phyloP scores from a whole-genome alignment of 352 stramenopile genomes.

The Thraustotheca clavata region DNA sequence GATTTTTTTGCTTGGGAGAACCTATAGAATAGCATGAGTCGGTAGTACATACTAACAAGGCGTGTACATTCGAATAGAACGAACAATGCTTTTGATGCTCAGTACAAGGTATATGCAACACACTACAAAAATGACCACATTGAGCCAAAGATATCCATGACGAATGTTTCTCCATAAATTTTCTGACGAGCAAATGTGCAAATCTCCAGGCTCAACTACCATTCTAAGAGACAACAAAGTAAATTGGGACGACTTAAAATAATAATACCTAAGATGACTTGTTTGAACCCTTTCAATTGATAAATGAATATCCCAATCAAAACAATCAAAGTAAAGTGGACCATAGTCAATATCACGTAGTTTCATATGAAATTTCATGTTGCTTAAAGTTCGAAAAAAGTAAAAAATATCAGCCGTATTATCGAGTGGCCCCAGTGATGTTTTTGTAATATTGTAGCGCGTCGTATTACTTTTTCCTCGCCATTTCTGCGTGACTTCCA shows the following conservation, averaged over 20 bases:
- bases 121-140: constrained; percentile 44
- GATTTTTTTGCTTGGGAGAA: neutral
- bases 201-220: constrained; percentile 48
- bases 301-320: constrained; percentile 67
- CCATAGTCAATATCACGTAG: constrained; percentile 67
- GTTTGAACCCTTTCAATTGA: constrained; percentile 36
- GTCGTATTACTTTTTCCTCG: constrained; percentile 29
- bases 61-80: constrained; percentile 43
- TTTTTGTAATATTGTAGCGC: constrained; percentile 37
- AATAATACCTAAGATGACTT: constrained; percentile 20
- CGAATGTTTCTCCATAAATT: constrained; percentile 47
- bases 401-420: constrained; percentile 33
- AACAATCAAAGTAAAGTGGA: constrained; percentile 74
- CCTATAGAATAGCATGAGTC: neutral
- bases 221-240: constrained; percentile 22
- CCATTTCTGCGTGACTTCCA: constrained; percentile 33
- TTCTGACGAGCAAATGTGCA: constrained; percentile 37
- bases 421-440: constrained; percentile 54
- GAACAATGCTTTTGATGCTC: constrained; percentile 41
- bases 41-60: neutral
- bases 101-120: constrained; percentile 52
- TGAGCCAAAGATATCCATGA: constrained; percentile 68
- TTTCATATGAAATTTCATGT: constrained; percentile 41
- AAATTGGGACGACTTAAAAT: neutral
- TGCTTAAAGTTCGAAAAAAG: constrained; percentile 40